Base-by-base conservation (phyloP, 306 rosid species). In the Cucumis hystrix region DNA sequence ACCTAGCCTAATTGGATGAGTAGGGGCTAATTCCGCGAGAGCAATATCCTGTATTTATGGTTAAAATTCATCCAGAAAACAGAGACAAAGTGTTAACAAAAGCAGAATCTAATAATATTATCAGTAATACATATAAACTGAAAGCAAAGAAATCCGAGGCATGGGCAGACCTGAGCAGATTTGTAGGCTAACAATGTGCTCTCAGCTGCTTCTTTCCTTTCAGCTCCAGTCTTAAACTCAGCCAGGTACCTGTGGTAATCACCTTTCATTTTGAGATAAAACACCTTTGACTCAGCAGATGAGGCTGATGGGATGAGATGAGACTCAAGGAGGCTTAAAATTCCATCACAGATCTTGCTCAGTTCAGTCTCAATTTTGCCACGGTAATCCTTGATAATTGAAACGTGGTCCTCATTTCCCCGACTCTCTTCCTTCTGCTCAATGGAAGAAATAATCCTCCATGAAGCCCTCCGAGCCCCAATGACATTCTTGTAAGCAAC, bases 371-470 rank as follows among this genome's bases (percentile, higher is more conserved):
- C 98, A 7, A 93, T 93, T 89, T 93, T 89, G 37, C 89, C 85
- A 73, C 93, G 84, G 81, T 93, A 93, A 30, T 93, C 98, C 87
- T 93, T 93, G 59, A 93, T 93, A 55, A 84, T 52, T 21, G 86
- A 39, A 16, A 89, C 97, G 77, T 88, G 96, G 58, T 93, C 97
- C 79, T 91, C 98, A 61, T 93, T 91, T 12, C 97, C 98, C 81
- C 97, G 86, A 64, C 90, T 93, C 84, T 93, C 97, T 86, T 93
- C 97, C 87, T 93, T 93, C 89, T 91, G 98, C 87, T 93, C 98
- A 82, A 93, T 93, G 85, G 98, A 93, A 57, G 97, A 93, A 35
- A 93, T 93, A 67, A 93, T 93, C 84, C 98, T 89, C 98, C 98
- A 93, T 0, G 98, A 93, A 49, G 98, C 98, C 81, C 98, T 93